Base-by-base conservation (phyloP, 768 basidiomycete genomes). In the Calvatia gigantea region DNA sequence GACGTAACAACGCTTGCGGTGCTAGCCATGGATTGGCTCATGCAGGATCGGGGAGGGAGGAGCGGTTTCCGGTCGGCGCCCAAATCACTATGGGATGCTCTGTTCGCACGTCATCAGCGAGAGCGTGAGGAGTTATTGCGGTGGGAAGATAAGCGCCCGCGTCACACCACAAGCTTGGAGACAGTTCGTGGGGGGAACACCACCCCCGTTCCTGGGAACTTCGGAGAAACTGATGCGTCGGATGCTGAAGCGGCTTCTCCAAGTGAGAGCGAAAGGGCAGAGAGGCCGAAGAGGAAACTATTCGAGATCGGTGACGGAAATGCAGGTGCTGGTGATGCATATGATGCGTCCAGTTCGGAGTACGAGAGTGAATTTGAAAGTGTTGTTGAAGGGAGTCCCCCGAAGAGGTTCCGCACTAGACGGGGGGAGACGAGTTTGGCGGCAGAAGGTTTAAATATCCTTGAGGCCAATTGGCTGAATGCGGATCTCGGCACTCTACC, bases 1-100 rank as follows among this genome's bases (percentile, higher is more conserved):
- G 83, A 86, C 57, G 78, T 81, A 23, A 83, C 81, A 1, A 80
- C 81, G 60, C 67, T 86, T 31, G 84, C 77, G 6, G 73, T 87
- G 60, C 65, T 87, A 50, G 84, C 79, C 43, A 85, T 81, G 0
- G 85, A 87, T 42, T 86, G 83, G 83, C 51, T 69, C 23, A 59
- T 81, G 33, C 73, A 56, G 32, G 51, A 56, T 21, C 61, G 59
- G 38, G 64, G 63, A 43, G 42, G 48, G n/a, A 54, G 52, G 43
- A 60, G 52, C 28, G 50, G 19, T 14, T 61, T 69, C 54, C 65
- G 61, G 3, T 58, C 63, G 15, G 69, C 76, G 0, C 73, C 76
- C 0, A 62, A 66, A 37, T 74, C 77, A 0, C 63, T 81, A 3
- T 87, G 86, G 86, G 85, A 86, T 50, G 85, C 84, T 61, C 70